Conservation (phyloP, 2,329 filamentous ascomycete species). For the Fusarium mangiferae region DNA sequence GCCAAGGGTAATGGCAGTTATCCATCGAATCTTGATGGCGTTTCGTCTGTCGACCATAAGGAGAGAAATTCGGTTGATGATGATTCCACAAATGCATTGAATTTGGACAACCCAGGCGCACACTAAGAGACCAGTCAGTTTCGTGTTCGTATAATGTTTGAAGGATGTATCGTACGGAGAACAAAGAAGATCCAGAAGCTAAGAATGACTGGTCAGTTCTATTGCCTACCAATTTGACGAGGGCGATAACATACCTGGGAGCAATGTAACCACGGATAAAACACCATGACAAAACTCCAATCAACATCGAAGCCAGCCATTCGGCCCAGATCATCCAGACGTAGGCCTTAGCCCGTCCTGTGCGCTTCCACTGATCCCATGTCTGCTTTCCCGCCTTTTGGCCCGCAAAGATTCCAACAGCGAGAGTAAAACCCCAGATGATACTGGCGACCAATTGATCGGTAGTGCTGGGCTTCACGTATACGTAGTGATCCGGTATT, state of each 20-base stretch:
- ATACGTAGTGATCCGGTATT: conserved; percentile 31
- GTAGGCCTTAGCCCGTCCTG: conserved; percentile 27
- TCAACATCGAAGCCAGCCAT: conserved; percentile 32
- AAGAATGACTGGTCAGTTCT: background rate
- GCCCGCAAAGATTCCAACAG: conserved; percentile 30
- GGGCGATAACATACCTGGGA: conserved; percentile 24
- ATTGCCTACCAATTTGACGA: no score
- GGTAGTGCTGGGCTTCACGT: conserved; percentile 15
- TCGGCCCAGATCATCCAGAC: conserved; percentile 39
- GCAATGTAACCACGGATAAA: conserved; percentile 31
- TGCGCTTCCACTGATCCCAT: conserved; percentile 29
- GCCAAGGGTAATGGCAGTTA: conserved; percentile 5
- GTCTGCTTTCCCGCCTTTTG: conserved; percentile 37
- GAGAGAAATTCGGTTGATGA: conserved; percentile 36
- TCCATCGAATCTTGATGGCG: conserved; percentile 24
- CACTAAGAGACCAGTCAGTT: conserved; percentile 23
- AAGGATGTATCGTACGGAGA: conserved; percentile 17
- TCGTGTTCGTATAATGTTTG: rapidly evolving
- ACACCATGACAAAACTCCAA: conserved; percentile 35
- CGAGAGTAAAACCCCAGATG: conserved; percentile 41
- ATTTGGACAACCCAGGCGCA: conserved; percentile 34
- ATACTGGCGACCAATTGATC: conserved; percentile 40
- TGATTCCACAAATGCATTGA: conserved; percentile 39
- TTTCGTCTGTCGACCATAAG: conserved; percentile 28
- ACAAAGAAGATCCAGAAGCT: conserved; percentile 39